Evolutionary conservation across 2,329 filamentous ascomycete species (phyloP), one percentile per base, ranked within the genome.

Genomic region (Phaeomoniella chlamydospora): DNA sequence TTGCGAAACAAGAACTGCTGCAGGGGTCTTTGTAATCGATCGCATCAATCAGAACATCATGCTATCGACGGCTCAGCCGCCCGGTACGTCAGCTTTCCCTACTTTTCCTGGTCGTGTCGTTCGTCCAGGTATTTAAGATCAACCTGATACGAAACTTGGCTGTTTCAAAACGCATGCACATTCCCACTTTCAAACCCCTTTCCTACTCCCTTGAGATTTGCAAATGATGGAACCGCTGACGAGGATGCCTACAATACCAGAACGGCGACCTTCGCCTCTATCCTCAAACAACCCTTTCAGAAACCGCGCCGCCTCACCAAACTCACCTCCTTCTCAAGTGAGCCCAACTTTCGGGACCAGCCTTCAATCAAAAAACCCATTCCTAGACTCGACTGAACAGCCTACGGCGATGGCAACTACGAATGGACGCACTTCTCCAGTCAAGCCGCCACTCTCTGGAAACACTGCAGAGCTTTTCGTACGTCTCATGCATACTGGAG

Each of bases 281-380:
- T 44, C 48, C 18, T 67, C 64, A 29, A 67, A 67, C 42, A 67
- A 67, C 39, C 64, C 64, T 10, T 68, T 68, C 40, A 55, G 64
- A 45, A 67, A 65, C 42, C 61, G 60, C 38, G 54, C 61, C 13
- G 42, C 59, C 30, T 63, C 61, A 19, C 58, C 58, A 12, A 43
- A 56, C 3, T 47, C 45, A 33, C 45, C 47, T 32, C 50, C 54
- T 36, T 49, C 48, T 35, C 46, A 47, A 33, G 52, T 38, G 14
- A 43, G 31, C 15, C 35, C 48, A 4, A 44, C 43, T 18, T 39
- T 42, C 37, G 52, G 46, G 30, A 54, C 59, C 37, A 54, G 63
- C 42, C 64, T 68, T 43, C 68, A 67, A 32, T 74, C 72, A 36
- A 72, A 67, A 32, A 79, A 79, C 46, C 74, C 74, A 16, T 79